Evolutionary conservation across 2,329 filamentous ascomycete species (phyloP), one percentile per base, ranked within the genome.

Genomic region (Diaporthe aspalathi): DNA sequence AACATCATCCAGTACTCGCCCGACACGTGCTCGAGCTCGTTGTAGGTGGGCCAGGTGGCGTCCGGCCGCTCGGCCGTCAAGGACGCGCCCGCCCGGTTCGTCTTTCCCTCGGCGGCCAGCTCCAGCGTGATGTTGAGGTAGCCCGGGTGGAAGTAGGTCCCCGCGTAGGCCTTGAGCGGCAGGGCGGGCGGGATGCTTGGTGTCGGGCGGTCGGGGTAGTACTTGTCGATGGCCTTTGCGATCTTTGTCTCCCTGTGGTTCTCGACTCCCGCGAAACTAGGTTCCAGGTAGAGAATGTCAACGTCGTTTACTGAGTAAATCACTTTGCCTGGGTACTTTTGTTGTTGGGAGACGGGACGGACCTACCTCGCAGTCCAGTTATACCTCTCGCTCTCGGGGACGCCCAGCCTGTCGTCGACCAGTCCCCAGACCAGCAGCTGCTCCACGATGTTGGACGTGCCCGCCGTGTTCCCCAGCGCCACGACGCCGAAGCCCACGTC

Each of bases 81-180:
- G 45, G 75, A 52, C 57, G 27, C 27, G 12, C 50, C 35, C 12
- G 56, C 29, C 17, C 50, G 32, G 32, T 32, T 47, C 53, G 60
- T 52, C 20, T 53, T 20, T 22, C 14, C 29, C 7, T 12, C 11
- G 1, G 54, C 65, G 17, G 67, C 68, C 7, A 76, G 54, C 60
- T 76, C 65, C 11, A 82, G 56, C 2, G 77, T 80, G 67, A 81
- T 65, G 73, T 79, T 80, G 35, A 74, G 75, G 76, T 86, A 86
- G 4, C 80, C 84, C 1, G 81, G 79, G 67, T 87, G 80, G 72
- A 77, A 81, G 73, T 87, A 88, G 1, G 79, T 83, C 3, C 86
- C 86, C 1, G 76, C 74, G 72, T 83, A 82, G 45, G 76, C 75
- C 20, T 75, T 71, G 4, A 85, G 74, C 0, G 82, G 79, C 20